Conservation (phyloP, 345 rosid genomes). For the Erucastrum elatum region DNA sequence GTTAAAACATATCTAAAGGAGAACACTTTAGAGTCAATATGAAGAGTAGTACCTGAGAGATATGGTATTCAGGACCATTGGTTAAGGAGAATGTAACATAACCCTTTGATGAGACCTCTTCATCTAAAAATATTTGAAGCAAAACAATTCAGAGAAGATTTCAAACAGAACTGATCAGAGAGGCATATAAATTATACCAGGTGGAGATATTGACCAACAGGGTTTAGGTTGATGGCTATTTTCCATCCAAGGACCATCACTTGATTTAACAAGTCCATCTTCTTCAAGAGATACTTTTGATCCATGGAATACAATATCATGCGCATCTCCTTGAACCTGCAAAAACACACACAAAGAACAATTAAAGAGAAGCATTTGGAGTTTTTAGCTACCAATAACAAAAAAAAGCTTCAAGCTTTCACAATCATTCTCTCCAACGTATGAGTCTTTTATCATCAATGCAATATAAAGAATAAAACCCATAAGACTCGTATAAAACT, state of each 20-base stretch:
- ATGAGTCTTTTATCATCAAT: constrained; percentile 22
- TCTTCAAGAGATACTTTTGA: constrained; percentile 54
- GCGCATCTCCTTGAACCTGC: constrained; percentile 65
- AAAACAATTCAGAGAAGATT: neutral
- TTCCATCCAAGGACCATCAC: constrained; percentile 67
- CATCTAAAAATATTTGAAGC: constrained; percentile 25
- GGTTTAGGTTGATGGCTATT: constrained; percentile 58
- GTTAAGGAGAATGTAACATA: constrained; percentile 85
- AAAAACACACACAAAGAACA: neutral
- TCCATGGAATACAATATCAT: constrained; percentile 55
- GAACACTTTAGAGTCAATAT: neutral
- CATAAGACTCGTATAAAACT: neutral
- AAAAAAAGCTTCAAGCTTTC: constrained; percentile 25
- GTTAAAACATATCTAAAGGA: neutral
- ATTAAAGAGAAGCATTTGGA: no score
- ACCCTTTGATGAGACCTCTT: constrained; percentile 56
- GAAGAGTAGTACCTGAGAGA: constrained; percentile 73
- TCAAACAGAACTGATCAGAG: neutral
- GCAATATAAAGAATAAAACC: neutral
- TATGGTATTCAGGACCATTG: constrained; percentile 96
- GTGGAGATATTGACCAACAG: constrained; percentile 63
- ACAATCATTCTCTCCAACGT: constrained; percentile 6
- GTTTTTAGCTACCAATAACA: no score
- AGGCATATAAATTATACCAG: constrained; percentile 45
- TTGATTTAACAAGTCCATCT: constrained; percentile 46